phyloP scores from a whole-genome alignment of 2,329 filamentous ascomycete species.

The Hymenoscyphus albidus region DNA sequence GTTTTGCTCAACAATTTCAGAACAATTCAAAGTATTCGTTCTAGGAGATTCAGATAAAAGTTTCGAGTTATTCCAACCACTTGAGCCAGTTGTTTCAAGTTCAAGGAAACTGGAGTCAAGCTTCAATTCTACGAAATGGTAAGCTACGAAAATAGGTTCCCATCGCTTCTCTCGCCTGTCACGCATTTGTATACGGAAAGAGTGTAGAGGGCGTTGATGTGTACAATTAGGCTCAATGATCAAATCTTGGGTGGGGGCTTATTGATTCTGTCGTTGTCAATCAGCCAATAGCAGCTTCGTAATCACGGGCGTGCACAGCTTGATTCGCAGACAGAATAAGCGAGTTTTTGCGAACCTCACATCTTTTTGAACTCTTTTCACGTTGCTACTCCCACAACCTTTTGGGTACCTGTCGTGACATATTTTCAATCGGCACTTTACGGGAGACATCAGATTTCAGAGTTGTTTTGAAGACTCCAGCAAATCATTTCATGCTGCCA shows the following conservation, averaged over 20 bases:
- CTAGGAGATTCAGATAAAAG: too few relatives aligned
- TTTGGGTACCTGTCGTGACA: conserved; percentile 2
- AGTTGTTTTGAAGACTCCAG: not conserved
- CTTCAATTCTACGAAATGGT: too few relatives aligned
- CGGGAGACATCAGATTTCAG: not conserved
- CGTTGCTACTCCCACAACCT: not conserved
- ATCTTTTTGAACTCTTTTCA: not conserved
- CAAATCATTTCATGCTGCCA: not conserved
- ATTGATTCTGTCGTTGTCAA: not conserved
- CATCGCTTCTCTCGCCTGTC: too few relatives aligned
- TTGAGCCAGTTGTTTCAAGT: too few relatives aligned
- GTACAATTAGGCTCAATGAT: not conserved
- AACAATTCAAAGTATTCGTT: too few relatives aligned
- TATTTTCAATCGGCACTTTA: not conserved
- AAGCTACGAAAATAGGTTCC: too few relatives aligned
- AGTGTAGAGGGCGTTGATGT: too few relatives aligned
- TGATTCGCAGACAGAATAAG: conserved; percentile 9
- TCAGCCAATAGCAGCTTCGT: not conserved
- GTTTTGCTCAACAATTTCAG: too few relatives aligned
- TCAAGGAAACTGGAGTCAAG: too few relatives aligned
- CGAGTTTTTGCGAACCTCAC: conserved; percentile 5
- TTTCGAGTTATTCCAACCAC: too few relatives aligned
- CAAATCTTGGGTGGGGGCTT: not conserved
- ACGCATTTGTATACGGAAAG: too few relatives aligned
- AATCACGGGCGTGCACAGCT: conserved; percentile 6